These are phyloP conservation scores for Zanthoxylum bungeanum DNA, from an alignment of 345 rosid genomes.

Conservation along the genomic window DNA sequence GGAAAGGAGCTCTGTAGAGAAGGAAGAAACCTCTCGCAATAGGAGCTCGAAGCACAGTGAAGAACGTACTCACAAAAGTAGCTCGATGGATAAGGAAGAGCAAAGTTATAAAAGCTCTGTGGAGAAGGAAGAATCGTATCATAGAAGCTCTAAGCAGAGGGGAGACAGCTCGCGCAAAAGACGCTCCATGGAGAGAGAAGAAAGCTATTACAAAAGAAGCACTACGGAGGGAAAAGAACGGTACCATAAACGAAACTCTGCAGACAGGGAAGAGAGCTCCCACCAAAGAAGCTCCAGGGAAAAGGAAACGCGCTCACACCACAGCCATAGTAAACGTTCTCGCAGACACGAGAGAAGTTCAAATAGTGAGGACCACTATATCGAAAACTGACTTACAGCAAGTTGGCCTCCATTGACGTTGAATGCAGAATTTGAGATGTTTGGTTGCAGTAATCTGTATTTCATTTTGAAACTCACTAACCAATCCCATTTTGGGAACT, in stretches of 20 bases:
- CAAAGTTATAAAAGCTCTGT: slow-evolving; percentile 20
- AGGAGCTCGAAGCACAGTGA: slow-evolving; percentile 27
- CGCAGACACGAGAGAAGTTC: slow-evolving; percentile 19
- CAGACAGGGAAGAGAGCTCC: slow-evolving; percentile 25
- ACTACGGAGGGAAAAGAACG: slow-evolving; percentile 25
- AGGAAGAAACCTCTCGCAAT: slow-evolving; percentile 29
- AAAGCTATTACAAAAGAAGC: slow-evolving; percentile 4
- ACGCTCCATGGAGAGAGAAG: slow-evolving; percentile 20
- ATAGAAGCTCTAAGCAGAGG: slow-evolving; percentile 29
- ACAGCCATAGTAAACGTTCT: slow-evolving; percentile 22
- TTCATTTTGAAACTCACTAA: no score
- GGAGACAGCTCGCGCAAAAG: slow-evolving; percentile 14
- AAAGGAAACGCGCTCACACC: slow-evolving; percentile 20
- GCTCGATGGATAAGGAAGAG: slow-evolving; percentile 37
- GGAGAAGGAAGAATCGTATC: slow-evolving; percentile 26
- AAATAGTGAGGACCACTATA: slow-evolving; percentile 18
- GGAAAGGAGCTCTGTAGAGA: slow-evolving; percentile 35
- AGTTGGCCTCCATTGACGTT: background rate
- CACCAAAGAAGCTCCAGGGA: slow-evolving; percentile 25
- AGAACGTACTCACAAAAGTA: slow-evolving; percentile 13
- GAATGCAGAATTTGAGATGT: background rate
- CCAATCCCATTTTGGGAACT: no score
- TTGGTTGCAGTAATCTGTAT: background rate
- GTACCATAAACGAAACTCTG: slow-evolving; percentile 3
- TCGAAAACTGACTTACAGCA: slow-evolving; percentile 4